Percentiles rank a stretch among this genome's conserved stretches.
phyloP scores from a whole-genome alignment of 805 yeast species.

The Priceomyces castillae region DNA sequence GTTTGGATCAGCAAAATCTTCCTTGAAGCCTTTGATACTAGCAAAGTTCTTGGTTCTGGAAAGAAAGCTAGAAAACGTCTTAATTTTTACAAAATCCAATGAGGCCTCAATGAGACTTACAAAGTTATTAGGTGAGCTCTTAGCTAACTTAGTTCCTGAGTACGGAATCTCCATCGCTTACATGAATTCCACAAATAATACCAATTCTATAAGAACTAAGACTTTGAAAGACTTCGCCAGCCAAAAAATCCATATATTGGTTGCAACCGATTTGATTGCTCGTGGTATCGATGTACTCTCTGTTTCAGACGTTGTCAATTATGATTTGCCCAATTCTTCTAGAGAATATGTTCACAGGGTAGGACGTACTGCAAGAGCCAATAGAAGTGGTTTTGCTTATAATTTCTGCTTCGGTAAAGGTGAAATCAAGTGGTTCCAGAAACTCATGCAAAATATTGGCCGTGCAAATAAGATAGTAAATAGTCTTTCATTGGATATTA shows the following conservation, averaged over 20 bases:
- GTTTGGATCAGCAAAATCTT: slow-evolving; percentile 34
- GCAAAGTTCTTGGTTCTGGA: slow-evolving; percentile 47
- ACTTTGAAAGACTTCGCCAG: slow-evolving; percentile 58
- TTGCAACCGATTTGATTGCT: slow-evolving; percentile 90
- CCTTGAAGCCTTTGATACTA: slow-evolving; percentile 73
- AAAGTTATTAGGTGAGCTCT: slow-evolving; percentile 50
- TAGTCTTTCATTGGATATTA: slow-evolving; percentile 19
- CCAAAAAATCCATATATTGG: slow-evolving; percentile 53
- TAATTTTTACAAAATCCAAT: slow-evolving; percentile 72
- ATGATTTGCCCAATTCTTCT: slow-evolving; percentile 84
- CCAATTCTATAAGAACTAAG: slow-evolving; percentile 47
- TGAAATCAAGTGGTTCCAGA: slow-evolving; percentile 65
- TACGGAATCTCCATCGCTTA: slow-evolving; percentile 30
- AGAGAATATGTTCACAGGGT: slow-evolving; percentile 94
- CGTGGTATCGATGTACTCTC: slow-evolving; percentile 85
- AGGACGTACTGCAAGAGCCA: slow-evolving; percentile 97
- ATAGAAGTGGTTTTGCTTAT: slow-evolving; percentile 70
- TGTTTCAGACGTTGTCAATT: slow-evolving; percentile 76
- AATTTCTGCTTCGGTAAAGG: slow-evolving; percentile 74
- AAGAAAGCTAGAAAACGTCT: slow-evolving; percentile 39
- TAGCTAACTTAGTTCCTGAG: slow-evolving; percentile 17
- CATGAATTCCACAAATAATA: slow-evolving; percentile 59
- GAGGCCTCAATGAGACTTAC: slow-evolving; percentile 84
- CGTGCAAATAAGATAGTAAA: slow-evolving; percentile 21
- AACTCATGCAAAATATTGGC: slow-evolving; percentile 49